A percentile compares a stretch with the other conserved stretches of the same genome.
phyloP scores from a whole-genome alignment of 768 basidiomycete species.

The Leucosporidium creatinivorum region DNA sequence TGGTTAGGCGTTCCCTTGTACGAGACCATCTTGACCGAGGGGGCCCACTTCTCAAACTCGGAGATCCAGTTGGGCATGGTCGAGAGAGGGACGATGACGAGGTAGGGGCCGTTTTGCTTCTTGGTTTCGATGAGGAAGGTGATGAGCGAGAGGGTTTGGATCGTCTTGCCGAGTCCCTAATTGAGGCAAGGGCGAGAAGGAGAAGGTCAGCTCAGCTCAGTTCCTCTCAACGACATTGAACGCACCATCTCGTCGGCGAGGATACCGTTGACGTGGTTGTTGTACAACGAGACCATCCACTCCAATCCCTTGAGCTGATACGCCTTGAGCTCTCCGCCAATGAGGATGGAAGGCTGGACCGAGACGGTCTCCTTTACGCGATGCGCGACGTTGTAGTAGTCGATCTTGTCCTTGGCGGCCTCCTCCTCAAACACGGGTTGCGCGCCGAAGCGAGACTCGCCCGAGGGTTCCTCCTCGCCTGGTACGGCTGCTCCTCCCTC shows the following conservation, averaged over 20 bases:
- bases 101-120: conserved; percentile 66
- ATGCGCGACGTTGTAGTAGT: conserved; percentile 95
- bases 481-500: conserved; percentile 2
- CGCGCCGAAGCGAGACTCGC: conserved; percentile 86
- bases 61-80: conserved; percentile 52
- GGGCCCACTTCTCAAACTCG: conserved; percentile 47
- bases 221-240: too few relatives aligned
- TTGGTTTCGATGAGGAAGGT: conserved; percentile 69
- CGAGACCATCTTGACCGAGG: conserved; percentile 63
- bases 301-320: conserved; percentile 56
- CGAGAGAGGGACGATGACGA: conserved; percentile 88
- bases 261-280: conserved; percentile 40
- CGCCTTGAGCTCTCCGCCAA: conserved; percentile 74
- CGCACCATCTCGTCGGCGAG: conserved; percentile 41
- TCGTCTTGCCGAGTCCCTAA: conserved; percentile 54
- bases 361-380: conserved; percentile 77
- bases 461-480: conserved; percentile 34
- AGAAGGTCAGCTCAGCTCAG: not conserved
- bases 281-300: conserved; percentile 40
- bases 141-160: conserved; percentile 91
- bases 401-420: conserved; percentile 64
- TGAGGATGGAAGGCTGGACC: conserved; percentile 69
- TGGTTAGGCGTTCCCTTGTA: conserved; percentile 84
- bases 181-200: not conserved
- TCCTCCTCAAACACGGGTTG: conserved; percentile 44